Conservation (phyloP, 768 basidiomycete species). For the Phylloporus rhodoxanthus region DNA sequence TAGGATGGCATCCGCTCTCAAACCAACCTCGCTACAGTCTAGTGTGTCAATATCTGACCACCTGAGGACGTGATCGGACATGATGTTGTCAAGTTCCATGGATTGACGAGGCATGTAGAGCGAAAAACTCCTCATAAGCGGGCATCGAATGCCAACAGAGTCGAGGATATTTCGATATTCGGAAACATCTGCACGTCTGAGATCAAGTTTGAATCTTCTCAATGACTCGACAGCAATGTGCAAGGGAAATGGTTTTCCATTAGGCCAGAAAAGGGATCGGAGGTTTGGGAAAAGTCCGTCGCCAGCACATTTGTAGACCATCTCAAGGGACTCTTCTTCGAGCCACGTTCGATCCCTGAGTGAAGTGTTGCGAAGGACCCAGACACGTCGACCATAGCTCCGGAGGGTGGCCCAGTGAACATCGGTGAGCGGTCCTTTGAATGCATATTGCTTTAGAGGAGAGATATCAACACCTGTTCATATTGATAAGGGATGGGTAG, state of each 20-base stretch:
- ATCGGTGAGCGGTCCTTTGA: slow-evolving; percentile 2
- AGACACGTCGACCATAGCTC: neutral
- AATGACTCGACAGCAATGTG: neutral
- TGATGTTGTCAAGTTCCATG: neutral
- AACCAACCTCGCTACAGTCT: neutral
- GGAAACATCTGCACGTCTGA: neutral
- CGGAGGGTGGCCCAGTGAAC: neutral
- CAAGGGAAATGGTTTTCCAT: neutral
- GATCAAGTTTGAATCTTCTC: neutral
- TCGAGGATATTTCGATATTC: neutral
- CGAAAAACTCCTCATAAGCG: neutral
- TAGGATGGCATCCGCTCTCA: neutral
- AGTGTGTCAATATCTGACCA: slow-evolving; percentile 2
- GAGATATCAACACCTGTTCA: neutral
- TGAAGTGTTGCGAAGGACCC: slow-evolving; percentile 1
- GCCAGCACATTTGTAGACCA: neutral
- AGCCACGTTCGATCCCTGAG: neutral
- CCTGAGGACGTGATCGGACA: neutral
- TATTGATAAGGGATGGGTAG: neutral
- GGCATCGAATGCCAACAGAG: neutral
- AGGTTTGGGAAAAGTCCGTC: slow-evolving; percentile 1
- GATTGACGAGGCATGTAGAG: neutral
- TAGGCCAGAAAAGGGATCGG: neutral
- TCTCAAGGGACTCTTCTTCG: neutral
- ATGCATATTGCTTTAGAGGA: neutral